Base-by-base conservation (phyloP, 2,329 filamentous ascomycete species). In the Fusarium newnesense region DNA sequence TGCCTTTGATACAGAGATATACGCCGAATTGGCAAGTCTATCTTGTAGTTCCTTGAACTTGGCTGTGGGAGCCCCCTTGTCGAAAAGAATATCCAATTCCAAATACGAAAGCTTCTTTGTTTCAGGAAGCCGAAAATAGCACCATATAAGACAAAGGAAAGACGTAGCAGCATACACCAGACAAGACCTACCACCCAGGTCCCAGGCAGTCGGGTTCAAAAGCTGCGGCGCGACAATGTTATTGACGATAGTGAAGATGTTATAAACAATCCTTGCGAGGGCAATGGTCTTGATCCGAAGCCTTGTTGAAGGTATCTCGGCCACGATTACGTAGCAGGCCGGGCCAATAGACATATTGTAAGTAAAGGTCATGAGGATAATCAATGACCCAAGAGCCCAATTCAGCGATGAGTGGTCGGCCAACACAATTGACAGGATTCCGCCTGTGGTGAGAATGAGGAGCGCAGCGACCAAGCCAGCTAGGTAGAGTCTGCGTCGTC, bases 401-500 rank as follows among this genome's bases (percentile, higher is more conserved):
- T 82, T 37, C 9, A 59, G 16, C 4, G 40, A 46, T 7, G 36
- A 80, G 78, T n/a, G 79, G 34, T 36, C 13, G 9, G 26, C 78
- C 16, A 79, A 73, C 10, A 76, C 67, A 7, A 75, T 72, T 7
- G 81, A 81, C 5, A 84, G 70, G 21, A 83, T 75, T 15, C 83
- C 84, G n/a, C 85, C 81, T 21, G 79, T 70, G 47, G 79, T 78
- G 9, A 86, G 76, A 13, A 84, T 76, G 12, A 79, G 39, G 1
- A 78, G 70, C 34, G 67, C 50, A 37, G 59, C 73, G 7, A 71
- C 70, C 49, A 84, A 75, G 4, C 84, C 84, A 9, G 46, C 59
- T 11, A 85, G 64, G 73, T 81, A 84, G 58, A 85, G 80, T 9
- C 21, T 62, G 7, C 84, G 79, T 9, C 84, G 81, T 30, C 84